These are phyloP conservation scores for Solanum appendiculatum DNA, from an alignment of 257 asterid species.

Conservation along the genomic window DNA sequence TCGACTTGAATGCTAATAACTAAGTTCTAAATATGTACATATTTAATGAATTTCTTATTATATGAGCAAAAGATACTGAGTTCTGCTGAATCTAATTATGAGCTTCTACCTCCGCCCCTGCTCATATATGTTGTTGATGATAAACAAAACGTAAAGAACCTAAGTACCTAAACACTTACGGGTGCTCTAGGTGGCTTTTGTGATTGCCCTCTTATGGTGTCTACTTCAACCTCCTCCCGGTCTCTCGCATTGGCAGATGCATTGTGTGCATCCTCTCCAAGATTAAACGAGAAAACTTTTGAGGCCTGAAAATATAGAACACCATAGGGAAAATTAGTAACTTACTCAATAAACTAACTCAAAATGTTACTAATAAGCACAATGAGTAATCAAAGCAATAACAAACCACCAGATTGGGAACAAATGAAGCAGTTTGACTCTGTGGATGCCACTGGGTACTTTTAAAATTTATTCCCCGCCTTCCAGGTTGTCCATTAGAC, in stretches of 20 bases:
- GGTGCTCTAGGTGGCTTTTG: slow-evolving; percentile 61
- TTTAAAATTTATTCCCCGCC: slow-evolving; percentile 22
- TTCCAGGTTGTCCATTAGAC: slow-evolving; percentile 12
- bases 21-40: background rate
- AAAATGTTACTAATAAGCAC: background rate
- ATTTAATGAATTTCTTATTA: background rate
- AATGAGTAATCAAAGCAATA: background rate
- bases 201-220: slow-evolving; percentile 17
- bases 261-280: slow-evolving; percentile 20
- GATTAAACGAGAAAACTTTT: slow-evolving; percentile 21
- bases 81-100: background rate
- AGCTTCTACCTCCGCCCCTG: background rate
- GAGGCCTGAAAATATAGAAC: slow-evolving; percentile 43
- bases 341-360: background rate
- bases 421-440: slow-evolving; percentile 36
- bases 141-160: background rate
- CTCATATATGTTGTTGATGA: background rate
- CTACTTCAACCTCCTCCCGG: slow-evolving; percentile 23
- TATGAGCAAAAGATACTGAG: background rate
- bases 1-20: background rate
- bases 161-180: slow-evolving; percentile 19
- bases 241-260: slow-evolving; percentile 9
- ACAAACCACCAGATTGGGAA: slow-evolving; percentile 61
- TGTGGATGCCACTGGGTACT: slow-evolving; percentile 26
- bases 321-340: background rate